Evolutionary conservation across 148 eudicot species (phyloP).

Genomic region (Pharnaceum exiguum): DNA sequence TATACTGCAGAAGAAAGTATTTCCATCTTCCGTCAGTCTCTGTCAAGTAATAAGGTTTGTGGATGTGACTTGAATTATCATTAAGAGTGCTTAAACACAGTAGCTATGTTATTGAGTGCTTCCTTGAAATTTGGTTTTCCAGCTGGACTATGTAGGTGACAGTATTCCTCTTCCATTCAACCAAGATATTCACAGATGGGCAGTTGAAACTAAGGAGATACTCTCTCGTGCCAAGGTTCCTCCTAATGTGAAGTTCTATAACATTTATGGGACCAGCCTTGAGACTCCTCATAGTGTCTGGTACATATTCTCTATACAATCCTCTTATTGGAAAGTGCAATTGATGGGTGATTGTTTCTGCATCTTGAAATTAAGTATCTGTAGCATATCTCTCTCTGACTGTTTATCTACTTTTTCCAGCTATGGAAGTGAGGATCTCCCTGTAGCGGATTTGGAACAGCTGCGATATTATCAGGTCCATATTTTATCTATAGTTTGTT

Average conservation of each 20-base stretch:
- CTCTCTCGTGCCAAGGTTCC: conserved; percentile 68
- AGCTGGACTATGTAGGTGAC: conserved; percentile 62
- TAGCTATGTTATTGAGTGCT: background rate
- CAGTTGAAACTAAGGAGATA: conserved; percentile 71
- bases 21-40: conserved; percentile 53
- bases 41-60: conserved; percentile 71
- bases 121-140: conserved; percentile 8
- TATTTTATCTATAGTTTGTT: background rate
- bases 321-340: background rate
- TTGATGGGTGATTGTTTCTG: no score
- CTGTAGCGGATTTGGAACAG: conserved; percentile 56
- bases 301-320: conserved; percentile 27
- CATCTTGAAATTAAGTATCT: no score
- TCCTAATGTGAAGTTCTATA: conserved; percentile 74
- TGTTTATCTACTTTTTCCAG: conserved; percentile 39
- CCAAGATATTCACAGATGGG: conserved; percentile 72
- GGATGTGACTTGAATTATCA: background rate
- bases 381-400: background rate
- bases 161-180: conserved; percentile 83
- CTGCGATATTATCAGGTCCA: conserved; percentile 58
- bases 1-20: conserved; percentile 61
- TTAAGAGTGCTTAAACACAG: background rate
- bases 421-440: conserved; percentile 74
- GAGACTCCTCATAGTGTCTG: conserved; percentile 91
- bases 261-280: conserved; percentile 81